phyloP scores from a whole-genome alignment of 2,329 filamentous ascomycete species.

The Eurotiales sp. region DNA sequence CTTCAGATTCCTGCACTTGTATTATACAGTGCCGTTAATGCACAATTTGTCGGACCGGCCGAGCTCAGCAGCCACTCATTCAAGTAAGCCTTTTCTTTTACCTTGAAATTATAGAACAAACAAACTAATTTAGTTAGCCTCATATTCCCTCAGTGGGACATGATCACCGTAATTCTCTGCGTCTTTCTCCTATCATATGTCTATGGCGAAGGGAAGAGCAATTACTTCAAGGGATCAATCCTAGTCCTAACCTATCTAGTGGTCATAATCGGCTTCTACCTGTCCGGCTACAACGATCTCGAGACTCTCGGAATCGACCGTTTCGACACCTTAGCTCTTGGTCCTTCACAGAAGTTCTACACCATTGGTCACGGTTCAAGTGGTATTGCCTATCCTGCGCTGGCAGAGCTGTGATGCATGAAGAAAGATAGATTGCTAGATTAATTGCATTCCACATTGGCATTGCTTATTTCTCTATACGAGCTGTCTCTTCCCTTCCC shows the following conservation, averaged over 20 bases:
- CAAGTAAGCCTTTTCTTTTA: constrained; percentile 40
- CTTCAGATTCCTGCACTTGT: constrained; percentile 92
- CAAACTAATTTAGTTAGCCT: constrained; percentile 50
- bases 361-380: constrained; percentile 10
- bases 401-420: background rate
- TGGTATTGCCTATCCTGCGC: constrained; percentile 10
- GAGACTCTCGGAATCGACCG: constrained; percentile 47
- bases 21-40: constrained; percentile 78
- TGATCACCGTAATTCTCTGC: constrained; percentile 93
- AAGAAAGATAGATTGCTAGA: background rate
- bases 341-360: constrained; percentile 10
- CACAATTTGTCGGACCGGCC: constrained; percentile 51
- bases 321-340: constrained; percentile 44
- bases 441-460: background rate
- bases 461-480: background rate
- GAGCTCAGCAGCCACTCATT: constrained; percentile 52
- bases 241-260: constrained; percentile 90
- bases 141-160: constrained; percentile 98
- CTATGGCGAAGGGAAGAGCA: constrained; percentile 98
- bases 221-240: constrained; percentile 99
- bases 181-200: constrained; percentile 97
- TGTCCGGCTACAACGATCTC: constrained; percentile 63
- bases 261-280: constrained; percentile 86
- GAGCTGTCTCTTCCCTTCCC: background rate
- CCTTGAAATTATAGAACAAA: background rate